phyloP scores from a whole-genome alignment of 208 protist species.

The Leishmania gerbilli region DNA sequence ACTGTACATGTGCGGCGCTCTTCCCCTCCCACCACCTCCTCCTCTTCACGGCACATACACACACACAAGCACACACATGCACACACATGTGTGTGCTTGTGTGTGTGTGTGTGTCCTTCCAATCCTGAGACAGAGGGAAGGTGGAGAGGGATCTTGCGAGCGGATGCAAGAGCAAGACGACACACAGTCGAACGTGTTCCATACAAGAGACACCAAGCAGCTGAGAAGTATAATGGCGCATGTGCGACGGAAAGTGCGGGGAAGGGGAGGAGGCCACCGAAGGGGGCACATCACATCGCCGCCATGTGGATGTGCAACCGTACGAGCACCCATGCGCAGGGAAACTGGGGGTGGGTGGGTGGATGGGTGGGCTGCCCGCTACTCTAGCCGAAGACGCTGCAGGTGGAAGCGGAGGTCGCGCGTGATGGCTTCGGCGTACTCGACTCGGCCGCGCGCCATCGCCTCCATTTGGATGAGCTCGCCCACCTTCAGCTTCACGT shows the following conservation, averaged over 20 bases:
- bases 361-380: neutral
- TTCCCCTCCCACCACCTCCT: neutral
- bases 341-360: neutral
- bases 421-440: conserved; percentile 39
- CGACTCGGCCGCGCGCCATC: conserved; percentile 35
- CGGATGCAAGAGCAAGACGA: neutral
- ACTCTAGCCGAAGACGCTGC: conserved; percentile 8
- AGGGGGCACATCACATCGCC: neutral
- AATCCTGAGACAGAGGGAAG: neutral
- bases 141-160: neutral
- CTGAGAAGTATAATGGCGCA: neutral
- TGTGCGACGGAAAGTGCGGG: neutral
- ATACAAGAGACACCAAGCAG: neutral
- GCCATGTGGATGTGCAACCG: neutral
- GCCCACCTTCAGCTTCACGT: conserved; percentile 32
- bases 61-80: neutral
- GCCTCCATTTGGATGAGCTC: conserved; percentile 42
- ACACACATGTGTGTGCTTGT: neutral
- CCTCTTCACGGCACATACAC: neutral
- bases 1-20: neutral
- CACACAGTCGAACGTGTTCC: neutral
- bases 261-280: neutral
- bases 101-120: neutral
- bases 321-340: neutral
- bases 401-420: conserved; percentile 27